These are phyloP conservation scores for Candida caryicola DNA, from an alignment of 805 yeast genomes.

Conservation along the genomic window DNA sequence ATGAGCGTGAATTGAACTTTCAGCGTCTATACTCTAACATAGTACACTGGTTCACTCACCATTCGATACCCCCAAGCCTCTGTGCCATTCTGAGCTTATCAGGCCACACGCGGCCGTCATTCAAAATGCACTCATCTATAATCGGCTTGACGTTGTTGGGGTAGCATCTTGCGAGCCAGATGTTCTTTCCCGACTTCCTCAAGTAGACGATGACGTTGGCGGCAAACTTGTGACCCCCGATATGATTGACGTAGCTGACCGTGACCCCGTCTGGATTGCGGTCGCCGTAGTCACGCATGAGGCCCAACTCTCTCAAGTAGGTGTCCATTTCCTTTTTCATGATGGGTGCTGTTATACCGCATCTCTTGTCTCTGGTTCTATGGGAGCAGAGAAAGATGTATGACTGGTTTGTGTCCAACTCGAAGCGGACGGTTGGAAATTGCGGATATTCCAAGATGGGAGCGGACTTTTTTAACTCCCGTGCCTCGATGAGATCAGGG, in stretches of 20 bases:
- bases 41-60: no score
- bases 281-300: slow-evolving; percentile 76
- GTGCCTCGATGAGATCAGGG: slow-evolving; percentile 34
- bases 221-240: slow-evolving; percentile 94
- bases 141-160: slow-evolving; percentile 76
- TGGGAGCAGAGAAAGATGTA: slow-evolving; percentile 84
- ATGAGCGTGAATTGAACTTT: no score
- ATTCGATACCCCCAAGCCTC: slow-evolving; percentile 50
- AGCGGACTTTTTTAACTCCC: slow-evolving; percentile 9
- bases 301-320: slow-evolving; percentile 65
- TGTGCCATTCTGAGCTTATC: slow-evolving; percentile 60
- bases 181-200: slow-evolving; percentile 61
- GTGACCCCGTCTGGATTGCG: slow-evolving; percentile 69
- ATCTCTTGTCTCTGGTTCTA: slow-evolving; percentile 83
- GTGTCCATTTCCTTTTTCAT: slow-evolving; percentile 76
- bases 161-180: slow-evolving; percentile 85
- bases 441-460: slow-evolving; percentile 12
- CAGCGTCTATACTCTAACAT: no score
- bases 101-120: slow-evolving; percentile 70
- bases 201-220: slow-evolving; percentile 83
- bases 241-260: slow-evolving; percentile 74
- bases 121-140: slow-evolving; percentile 69
- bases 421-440: slow-evolving; percentile 32
- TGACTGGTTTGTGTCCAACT: slow-evolving; percentile 33
- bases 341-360: slow-evolving; percentile 92